These are phyloP conservation scores for Backusella parvicylindrica DNA, from an alignment of 192 early-diverging fungal species.

Conservation along the genomic window DNA sequence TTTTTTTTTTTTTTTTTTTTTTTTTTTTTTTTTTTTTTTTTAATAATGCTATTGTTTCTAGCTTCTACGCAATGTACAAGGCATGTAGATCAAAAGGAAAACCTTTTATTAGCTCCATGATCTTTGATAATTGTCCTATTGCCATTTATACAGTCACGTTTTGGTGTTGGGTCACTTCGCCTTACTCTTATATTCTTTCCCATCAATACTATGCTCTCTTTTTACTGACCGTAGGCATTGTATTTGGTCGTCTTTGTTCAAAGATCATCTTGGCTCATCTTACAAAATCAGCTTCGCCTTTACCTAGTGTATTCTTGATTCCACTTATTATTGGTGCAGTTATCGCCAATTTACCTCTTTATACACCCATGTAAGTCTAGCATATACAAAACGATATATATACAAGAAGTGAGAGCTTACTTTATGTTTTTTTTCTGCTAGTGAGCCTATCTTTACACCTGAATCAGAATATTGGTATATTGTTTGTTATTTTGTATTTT, in stretches of 20 bases:
- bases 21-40: background rate
- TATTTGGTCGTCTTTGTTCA: conserved; percentile 84
- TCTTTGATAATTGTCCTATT: conserved; percentile 61
- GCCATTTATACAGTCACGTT: conserved; percentile 55
- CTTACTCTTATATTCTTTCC: conserved; percentile 61
- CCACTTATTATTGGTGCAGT: conserved; percentile 74
- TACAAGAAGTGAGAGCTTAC: background rate
- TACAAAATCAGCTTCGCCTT: conserved; percentile 78
- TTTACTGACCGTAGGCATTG: conserved; percentile 69
- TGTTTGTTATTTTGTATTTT: conserved; percentile 66
- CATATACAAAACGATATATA: background rate
- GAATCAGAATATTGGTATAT: conserved; percentile 69
- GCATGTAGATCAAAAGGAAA: conserved; percentile 50
- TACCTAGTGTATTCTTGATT: conserved; percentile 72
- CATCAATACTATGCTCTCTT: conserved; percentile 72
- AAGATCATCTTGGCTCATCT: conserved; percentile 91
- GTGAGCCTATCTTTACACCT: conserved; percentile 62
- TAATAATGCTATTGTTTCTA: background rate
- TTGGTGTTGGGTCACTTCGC: conserved; percentile 67
- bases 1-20: background rate
- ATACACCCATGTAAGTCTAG: conserved; percentile 38
- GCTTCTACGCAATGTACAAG: conserved; percentile 36
- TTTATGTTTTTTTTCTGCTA: conserved; percentile 34
- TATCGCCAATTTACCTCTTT: conserved; percentile 59
- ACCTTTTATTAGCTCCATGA: conserved; percentile 52